Percentiles rank a stretch among this genome's conserved stretches.
These are phyloP conservation scores for Fusarium chlamydosporum DNA, from an alignment of 2,329 filamentous ascomycete species.

Conservation along the genomic window DNA sequence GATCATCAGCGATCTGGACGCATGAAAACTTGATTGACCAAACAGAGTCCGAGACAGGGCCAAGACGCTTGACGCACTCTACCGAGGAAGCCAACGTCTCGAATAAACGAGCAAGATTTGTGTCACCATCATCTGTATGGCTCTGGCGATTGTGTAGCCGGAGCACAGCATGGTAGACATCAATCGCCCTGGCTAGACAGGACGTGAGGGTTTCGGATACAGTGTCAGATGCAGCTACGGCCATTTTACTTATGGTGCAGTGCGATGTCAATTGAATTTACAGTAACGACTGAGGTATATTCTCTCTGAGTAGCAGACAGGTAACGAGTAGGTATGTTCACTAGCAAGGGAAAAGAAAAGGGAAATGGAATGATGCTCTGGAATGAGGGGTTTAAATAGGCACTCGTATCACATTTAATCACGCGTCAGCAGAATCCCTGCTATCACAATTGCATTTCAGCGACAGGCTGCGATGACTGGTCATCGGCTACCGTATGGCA, in stretches of 20 bases:
- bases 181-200: conserved; percentile 41
- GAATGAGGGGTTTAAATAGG: conserved; percentile 42
- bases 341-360: not conserved
- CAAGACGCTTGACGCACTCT: conserved; percentile 11
- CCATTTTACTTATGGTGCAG: conserved; percentile 54
- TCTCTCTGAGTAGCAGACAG: not conserved
- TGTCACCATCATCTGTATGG: conserved; percentile 6
- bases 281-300: not conserved
- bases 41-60: not conserved
- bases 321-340: not conserved
- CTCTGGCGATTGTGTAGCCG: conserved; percentile 19
- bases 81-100: conserved; percentile 18
- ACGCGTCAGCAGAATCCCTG: conserved; percentile 30
- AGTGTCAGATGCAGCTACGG: conserved; percentile 28
- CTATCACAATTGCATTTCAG: conserved; percentile 12
- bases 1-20: conserved; percentile 48
- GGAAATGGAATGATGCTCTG: conserved; percentile 16
- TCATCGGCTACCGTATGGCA: conserved; percentile 3
- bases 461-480: conserved; percentile 14
- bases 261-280: conserved; percentile 4
- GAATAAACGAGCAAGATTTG: conserved; percentile 21
- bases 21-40: conserved; percentile 38
- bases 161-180: conserved; percentile 23
- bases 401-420: conserved; percentile 21
- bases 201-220: conserved; percentile 26